Conservation (phyloP, 2,329 filamentous ascomycete species). For the Beauveria asiatica region DNA sequence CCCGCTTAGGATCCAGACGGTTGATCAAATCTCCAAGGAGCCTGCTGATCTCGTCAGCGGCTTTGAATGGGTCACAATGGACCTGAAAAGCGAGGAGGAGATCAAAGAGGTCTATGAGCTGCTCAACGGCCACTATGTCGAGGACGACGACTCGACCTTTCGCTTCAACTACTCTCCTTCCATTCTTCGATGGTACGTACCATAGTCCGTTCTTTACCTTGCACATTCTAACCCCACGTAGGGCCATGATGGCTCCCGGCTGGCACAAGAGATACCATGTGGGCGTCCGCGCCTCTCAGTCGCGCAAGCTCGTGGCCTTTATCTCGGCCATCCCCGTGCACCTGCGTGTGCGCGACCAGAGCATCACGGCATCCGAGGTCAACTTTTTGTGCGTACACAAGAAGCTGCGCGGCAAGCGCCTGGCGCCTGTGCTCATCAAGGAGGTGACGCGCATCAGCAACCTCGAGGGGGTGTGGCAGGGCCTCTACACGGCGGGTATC, state of each 20-base stretch:
- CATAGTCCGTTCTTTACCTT: no score
- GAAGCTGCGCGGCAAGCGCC: slow-evolving; percentile 86
- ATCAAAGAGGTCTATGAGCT: slow-evolving; percentile 88
- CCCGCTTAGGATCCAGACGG: slow-evolving; percentile 70
- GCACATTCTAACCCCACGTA: slow-evolving; percentile 24
- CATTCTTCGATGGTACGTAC: slow-evolving; percentile 74
- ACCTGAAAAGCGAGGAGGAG: slow-evolving; percentile 68
- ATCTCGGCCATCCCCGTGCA: slow-evolving; percentile 88
- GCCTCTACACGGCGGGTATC: slow-evolving; percentile 89
- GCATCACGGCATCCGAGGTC: slow-evolving; percentile 77
- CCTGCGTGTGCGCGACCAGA: slow-evolving; percentile 68
- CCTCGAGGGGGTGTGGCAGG: slow-evolving; percentile 79
- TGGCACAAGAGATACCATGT: slow-evolving; percentile 95
- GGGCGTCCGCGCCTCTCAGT: slow-evolving; percentile 76
- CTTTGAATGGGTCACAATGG: slow-evolving; percentile 92
- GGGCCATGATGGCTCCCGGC: slow-evolving; percentile 88
- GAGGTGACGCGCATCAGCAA: slow-evolving; percentile 94
- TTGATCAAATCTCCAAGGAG: slow-evolving; percentile 70
- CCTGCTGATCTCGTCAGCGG: slow-evolving; percentile 67
- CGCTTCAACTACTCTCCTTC: slow-evolving; percentile 89
- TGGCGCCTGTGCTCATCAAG: slow-evolving; percentile 92
- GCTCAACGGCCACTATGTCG: slow-evolving; percentile 89
- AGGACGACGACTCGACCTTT: slow-evolving; percentile 95
- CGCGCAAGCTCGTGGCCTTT: slow-evolving; percentile 84
- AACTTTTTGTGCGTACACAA: slow-evolving; percentile 99